A percentile compares a stretch with the other conserved stretches of the same genome.
Evolutionary conservation across 352 stramenopile genomes (phyloP).

Genomic region (Phytopythium litorale): DNA sequence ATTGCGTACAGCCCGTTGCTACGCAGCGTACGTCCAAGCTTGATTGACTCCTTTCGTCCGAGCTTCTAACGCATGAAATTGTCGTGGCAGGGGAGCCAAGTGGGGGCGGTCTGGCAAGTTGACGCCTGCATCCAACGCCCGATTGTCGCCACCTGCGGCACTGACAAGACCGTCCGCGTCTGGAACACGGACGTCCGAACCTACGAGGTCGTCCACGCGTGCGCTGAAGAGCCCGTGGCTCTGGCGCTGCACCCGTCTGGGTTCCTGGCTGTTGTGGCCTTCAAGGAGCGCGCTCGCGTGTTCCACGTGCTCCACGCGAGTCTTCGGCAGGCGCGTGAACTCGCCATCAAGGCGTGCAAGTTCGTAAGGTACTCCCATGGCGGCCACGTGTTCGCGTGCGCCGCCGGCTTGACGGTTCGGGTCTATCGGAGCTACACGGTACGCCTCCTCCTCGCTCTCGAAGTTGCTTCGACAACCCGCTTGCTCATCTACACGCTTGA

Average conservation of each 20-base stretch:
- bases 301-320: slow-evolving; percentile 73
- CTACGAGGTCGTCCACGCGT: slow-evolving; percentile 66
- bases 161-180: slow-evolving; percentile 81
- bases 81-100: slow-evolving; percentile 43
- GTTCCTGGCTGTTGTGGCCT: slow-evolving; percentile 67
- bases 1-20: slow-evolving; percentile 58
- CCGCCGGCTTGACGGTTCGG: slow-evolving; percentile 55
- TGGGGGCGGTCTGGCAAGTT: slow-evolving; percentile 60
- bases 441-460: neutral
- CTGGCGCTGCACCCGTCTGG: slow-evolving; percentile 65
- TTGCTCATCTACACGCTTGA: neutral
- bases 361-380: slow-evolving; percentile 62
- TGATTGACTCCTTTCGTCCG: neutral
- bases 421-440: slow-evolving; percentile 69
- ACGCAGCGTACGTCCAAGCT: neutral
- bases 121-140: slow-evolving; percentile 83
- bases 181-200: slow-evolving; percentile 82
- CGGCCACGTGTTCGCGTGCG: slow-evolving; percentile 73
- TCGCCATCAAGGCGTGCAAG: slow-evolving; percentile 62
- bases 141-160: slow-evolving; percentile 75
- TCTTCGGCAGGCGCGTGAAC: slow-evolving; percentile 55
- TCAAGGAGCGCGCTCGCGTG: slow-evolving; percentile 74
- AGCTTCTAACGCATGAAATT: neutral
- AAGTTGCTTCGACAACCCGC: neutral
- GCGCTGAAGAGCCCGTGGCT: slow-evolving; percentile 56